Evolutionary conservation across 1,139 yeast species (phyloP).

Genomic region (Debaryomyces singareniensis): DNA sequence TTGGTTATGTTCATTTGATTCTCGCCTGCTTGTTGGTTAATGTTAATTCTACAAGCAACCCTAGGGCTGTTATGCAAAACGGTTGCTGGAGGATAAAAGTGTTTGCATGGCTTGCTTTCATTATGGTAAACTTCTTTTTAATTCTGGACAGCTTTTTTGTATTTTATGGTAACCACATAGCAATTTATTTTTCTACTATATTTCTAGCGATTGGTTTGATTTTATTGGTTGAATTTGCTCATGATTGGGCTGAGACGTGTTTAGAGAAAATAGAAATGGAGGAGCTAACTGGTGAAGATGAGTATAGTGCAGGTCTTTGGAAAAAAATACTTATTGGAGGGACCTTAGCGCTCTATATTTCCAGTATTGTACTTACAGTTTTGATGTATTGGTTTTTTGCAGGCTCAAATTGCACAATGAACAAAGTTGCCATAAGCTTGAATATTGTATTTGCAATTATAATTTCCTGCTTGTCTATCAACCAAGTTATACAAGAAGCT

Average conservation of each 20-base stretch:
- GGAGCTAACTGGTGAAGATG: conserved; percentile 61
- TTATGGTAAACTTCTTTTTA: conserved; percentile 56
- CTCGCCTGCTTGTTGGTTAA: conserved; percentile 65
- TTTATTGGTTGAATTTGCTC: conserved; percentile 91
- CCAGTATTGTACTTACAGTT: conserved; percentile 63
- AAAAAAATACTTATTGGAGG: conserved; percentile 77
- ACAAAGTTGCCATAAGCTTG: conserved; percentile 77
- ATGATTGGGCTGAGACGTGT: conserved; percentile 98
- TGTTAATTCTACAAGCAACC: conserved; percentile 72
- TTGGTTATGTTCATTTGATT: conserved; percentile 71
- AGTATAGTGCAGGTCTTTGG: conserved; percentile 58
- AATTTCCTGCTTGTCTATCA: conserved; percentile 66
- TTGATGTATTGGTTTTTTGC: conserved; percentile 84
- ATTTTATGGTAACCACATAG: conserved; percentile 86
- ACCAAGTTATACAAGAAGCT: conserved; percentile 81
- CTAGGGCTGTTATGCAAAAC: conserved; percentile 80
- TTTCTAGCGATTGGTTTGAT: conserved; percentile 88
- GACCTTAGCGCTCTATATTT: conserved; percentile 76
- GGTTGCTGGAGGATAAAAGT: conserved; percentile 86
- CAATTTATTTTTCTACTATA: conserved; percentile 76
- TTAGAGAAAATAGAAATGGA: conserved; percentile 83
- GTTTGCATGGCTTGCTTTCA: conserved; percentile 50
- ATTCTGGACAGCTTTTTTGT: conserved; percentile 86
- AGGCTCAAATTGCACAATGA: conserved; percentile 81
- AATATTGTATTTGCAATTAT: conserved; percentile 61